Evolutionary conservation across 1,284 basidiomycete species (phyloP), one percentile per base, ranked within the genome.

Genomic region (Phellopilus nigrolimitatus): DNA sequence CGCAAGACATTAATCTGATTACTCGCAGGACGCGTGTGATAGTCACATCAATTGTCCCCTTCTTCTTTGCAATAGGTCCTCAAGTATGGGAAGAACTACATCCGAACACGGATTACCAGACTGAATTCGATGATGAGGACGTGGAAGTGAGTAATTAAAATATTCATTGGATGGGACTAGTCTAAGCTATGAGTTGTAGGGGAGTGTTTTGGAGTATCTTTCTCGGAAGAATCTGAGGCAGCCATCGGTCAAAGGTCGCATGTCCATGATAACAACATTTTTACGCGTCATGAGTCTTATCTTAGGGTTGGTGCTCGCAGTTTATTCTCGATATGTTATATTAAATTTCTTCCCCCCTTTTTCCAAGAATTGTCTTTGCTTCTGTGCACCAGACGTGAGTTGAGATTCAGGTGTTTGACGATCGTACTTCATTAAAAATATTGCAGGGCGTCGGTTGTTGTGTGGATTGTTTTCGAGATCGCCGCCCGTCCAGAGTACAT

Each of bases 381-480:
- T 39, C 38, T 13, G 38, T 39, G 9, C 48, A 50, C 27, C 48
- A 50, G 31, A 50, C 48, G 48, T 43, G 10, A 4, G 39, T 43
- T 33, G n/a, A n/a, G n/a, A n/a, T n/a, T n/a, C n/a, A n/a, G n/a
- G n/a, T n/a, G n/a, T n/a, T n/a, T n/a, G n/a, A n/a, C n/a, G n/a
- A n/a, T 42, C 12, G 24, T 21, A 10, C 21, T 12, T 25, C 13
- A 22, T 24, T 42, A 2, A 3, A 25, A 36, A 42, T 50, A 66
- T 66, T 3, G n/a, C n/a, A 66, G 67, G 3, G 65, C 68, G 5
- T 61, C 66, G 36, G 66, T 69, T 6, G 62, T 63, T 6, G 64
- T 69, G 34, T 70, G 68, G 68, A 63, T 68, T 9, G 12, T 63
- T 4, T 65, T 57, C 30, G 61, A 65, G 31, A 45, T 64, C 3